Evolutionary conservation across 805 yeast genomes (phyloP).

Genomic region (Pichia sporocuriosa): DNA sequence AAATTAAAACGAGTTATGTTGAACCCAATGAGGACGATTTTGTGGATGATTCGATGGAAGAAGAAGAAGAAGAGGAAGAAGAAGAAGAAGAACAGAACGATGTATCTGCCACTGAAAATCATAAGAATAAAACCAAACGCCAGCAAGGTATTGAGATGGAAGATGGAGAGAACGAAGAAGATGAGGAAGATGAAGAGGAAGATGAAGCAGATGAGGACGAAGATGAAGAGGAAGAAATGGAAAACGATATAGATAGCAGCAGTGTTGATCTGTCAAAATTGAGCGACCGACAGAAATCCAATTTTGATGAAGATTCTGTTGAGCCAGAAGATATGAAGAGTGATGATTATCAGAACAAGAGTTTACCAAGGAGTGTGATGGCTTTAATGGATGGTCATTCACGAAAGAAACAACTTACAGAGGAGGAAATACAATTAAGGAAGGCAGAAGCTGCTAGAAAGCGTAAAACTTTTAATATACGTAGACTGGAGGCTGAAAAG

Average conservation of each 20-base stretch:
- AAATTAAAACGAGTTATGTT: neutral
- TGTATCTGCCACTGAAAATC: too few relatives aligned
- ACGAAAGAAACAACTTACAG: conserved; percentile 58
- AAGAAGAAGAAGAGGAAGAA: conserved; percentile 10
- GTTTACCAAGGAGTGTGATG: conserved; percentile 25
- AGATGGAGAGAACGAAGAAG: conserved; percentile 2
- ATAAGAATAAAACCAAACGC: too few relatives aligned
- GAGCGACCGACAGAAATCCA: conserved; percentile 53
- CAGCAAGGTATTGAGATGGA: conserved; percentile 1
- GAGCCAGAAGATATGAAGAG: conserved; percentile 14
- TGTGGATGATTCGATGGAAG: conserved; percentile 2
- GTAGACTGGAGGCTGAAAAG: conserved; percentile 85
- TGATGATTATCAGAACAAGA: conserved; percentile 7
- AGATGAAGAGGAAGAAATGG: conserved; percentile 11
- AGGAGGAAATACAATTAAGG: conserved; percentile 74
- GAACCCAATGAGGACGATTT: conserved; percentile 11
- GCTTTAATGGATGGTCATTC: conserved; percentile 34
- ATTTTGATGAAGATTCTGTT: conserved; percentile 30
- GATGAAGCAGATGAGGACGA: conserved; percentile 9
- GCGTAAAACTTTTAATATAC: conserved; percentile 76
- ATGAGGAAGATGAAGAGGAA: conserved; percentile 11
- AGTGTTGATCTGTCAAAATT: conserved; percentile 28
- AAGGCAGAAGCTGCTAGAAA: conserved; percentile 86
- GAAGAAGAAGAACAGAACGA: conserved; percentile 5
- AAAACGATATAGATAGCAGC: conserved; percentile 14